Base-by-base conservation (phyloP, 345 rosid species). In the Eucalyptus curtisii region DNA sequence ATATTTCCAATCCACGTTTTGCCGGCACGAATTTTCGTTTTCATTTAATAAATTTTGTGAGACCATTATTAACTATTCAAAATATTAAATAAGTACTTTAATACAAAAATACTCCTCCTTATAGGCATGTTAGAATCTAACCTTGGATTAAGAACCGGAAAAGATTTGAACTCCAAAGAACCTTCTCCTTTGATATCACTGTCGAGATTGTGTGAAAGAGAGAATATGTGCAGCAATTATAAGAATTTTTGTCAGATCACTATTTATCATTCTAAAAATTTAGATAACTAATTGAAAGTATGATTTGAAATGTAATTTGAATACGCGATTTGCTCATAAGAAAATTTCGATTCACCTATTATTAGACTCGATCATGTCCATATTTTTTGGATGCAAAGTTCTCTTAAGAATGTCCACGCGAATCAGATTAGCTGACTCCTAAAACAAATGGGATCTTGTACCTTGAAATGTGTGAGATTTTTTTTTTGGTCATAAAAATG, bases 11-110 rank as follows among this genome's bases (percentile, higher is more conserved):
- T 61, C 4, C 15, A 61, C 31, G 4, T 13, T 59, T 61, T 27
- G 8, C 14, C 0, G 17, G 31, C 2, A 16, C 19, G 14, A 64
- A 13, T 14, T 64, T 64, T n/a, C 20, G 12, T n/a, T 64, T n/a
- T 6, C 1, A 4, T 13, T 13, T 64, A 30, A 64, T 64, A 68
- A 68, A 68, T 68, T 31, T 68, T 2, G 7, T 8, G 42, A 31
- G 12, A 31, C 1, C 1, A 0, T 31, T 15, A 7, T 30, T 30
- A 55, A 22, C 30, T 3, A 0, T 22, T 55, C 30, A 8, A 55
- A 22, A 55, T 66, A 31, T 57, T n/a, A 31, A n/a, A 15, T 31
- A 31, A 14, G 1, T 1, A 33, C 3, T 66, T 66, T 68, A 68
- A 68, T 16, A 17, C 42, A 5, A 68, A 31, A 68, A 68, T 31